A percentile compares a stretch with the other conserved stretches of the same genome.
These are phyloP conservation scores for Trichoderma parareesei DNA, from an alignment of 495 filamentous ascomycete genomes.

Conservation along the genomic window DNA sequence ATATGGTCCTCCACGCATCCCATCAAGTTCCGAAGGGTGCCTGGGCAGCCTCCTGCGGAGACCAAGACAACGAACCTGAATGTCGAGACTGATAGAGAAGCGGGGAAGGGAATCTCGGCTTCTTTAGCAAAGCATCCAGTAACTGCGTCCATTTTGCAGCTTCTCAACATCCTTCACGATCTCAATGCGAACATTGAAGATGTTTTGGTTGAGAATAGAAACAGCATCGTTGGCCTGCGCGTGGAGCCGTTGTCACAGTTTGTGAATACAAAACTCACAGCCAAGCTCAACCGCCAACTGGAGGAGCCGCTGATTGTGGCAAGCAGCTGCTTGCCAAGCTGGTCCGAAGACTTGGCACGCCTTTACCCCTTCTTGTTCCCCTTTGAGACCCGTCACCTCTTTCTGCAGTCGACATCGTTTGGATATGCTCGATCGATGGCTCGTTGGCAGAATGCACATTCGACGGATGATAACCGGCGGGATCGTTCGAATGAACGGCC, in stretches of 20 bases:
- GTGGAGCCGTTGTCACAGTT: slow-evolving; percentile 83
- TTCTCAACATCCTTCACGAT: slow-evolving; percentile 87
- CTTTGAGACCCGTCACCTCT: slow-evolving; percentile 95
- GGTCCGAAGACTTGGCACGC: slow-evolving; percentile 95
- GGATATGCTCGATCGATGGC: slow-evolving; percentile 97
- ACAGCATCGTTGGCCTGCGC: slow-evolving; percentile 35
- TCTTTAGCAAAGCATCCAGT: slow-evolving; percentile 80
- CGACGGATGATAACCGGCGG: slow-evolving; percentile 64
- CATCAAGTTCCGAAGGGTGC: slow-evolving; percentile 82
- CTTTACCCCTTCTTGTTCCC: slow-evolving; percentile 98
- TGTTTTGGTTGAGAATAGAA: slow-evolving; percentile 82
- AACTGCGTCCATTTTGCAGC: slow-evolving; percentile 77
- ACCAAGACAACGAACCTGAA: slow-evolving; percentile 53
- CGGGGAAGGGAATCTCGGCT: slow-evolving; percentile 54
- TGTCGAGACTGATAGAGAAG: slow-evolving; percentile 36
- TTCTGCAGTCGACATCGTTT: slow-evolving; percentile 96
- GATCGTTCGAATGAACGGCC: slow-evolving; percentile 84
- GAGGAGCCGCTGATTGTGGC: slow-evolving; percentile 98
- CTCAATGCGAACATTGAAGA: slow-evolving; percentile 94
- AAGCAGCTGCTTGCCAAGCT: slow-evolving; percentile 90
- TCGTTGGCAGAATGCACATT: slow-evolving; percentile 90
- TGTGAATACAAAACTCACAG: slow-evolving; percentile 97
- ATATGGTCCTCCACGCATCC: slow-evolving; percentile 87
- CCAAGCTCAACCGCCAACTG: slow-evolving; percentile 95
- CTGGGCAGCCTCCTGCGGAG: slow-evolving; percentile 82